Base-by-base conservation (phyloP, 495 filamentous ascomycete genomes). In the Hypoxylon cercidicola region DNA sequence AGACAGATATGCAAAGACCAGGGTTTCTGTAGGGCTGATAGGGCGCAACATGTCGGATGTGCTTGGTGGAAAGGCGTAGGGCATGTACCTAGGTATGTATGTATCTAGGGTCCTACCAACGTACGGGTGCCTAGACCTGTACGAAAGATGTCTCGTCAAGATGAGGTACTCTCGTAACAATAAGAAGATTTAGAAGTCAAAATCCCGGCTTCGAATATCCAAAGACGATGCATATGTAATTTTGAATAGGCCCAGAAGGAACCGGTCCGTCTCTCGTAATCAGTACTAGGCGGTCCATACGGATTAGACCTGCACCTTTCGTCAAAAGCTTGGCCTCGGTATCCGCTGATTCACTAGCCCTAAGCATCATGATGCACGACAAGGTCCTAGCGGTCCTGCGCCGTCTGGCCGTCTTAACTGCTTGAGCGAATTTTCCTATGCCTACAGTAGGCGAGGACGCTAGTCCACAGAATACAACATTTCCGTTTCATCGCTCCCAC, bases 251-350 rank as follows among this genome's bases (percentile, higher is more conserved):
- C 18, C 34, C 15, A 41, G 4, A 53, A 48, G n/a, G 9, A 60
- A 28, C 41, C 23, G 52, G 19, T 11, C 34, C n/a, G 35, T 53
- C 40, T 20, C 44, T 47, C 25, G 41, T 34, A 55, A 21, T 19
- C 59, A 60, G 64, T 34, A 11, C 30, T 49, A 63, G 15, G 54
- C 23, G 59, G 59, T 4, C 15, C 55, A 55, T n/a, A n/a, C n/a
- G n/a, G n/a, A n/a, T n/a, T n/a, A n/a, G n/a, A 15, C 20, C 64
- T 61, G 64, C 64, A 59, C 59, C 64, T 54, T 68, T 34, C 54
- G 53, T 55, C 23, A 15, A 19, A 48, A 18, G 40, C 46, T 39
- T 55, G 43, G 55, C 54, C 34, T 21, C 1, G 30, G 44, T 66
- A 62, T 39, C 45, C 52, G 58, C 52, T 52, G 47, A 40, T 57